A percentile compares a stretch with the other conserved stretches of the same genome.
Evolutionary conservation across 441 rosid genomes (phyloP).

Genomic region (Hura crepitans): DNA sequence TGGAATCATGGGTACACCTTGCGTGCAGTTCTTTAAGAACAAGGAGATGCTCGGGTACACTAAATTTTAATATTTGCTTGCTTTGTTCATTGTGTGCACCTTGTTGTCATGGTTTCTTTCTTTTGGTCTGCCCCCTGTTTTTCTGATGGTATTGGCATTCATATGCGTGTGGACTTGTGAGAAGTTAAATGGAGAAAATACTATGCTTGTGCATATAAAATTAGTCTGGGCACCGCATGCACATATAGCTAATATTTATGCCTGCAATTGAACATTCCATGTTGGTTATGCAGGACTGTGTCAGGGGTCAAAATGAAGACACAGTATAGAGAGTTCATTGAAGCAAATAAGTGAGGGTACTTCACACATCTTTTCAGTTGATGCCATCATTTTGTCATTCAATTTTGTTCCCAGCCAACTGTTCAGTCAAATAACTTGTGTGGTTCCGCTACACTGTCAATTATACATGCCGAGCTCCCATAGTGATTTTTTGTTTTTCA

Average conservation of each 20-base stretch:
- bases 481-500: slow-evolving; percentile 9
- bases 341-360: slow-evolving; percentile 60
- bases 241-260: not conserved
- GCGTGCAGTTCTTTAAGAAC: slow-evolving; percentile 91
- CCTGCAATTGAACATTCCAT: slow-evolving; percentile 6
- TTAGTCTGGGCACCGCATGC: not conserved
- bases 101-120: not conserved
- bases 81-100: not conserved
- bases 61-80: slow-evolving; percentile 10
- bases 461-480: slow-evolving; percentile 28
- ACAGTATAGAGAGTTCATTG: slow-evolving; percentile 85
- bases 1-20: slow-evolving; percentile 94
- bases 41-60: slow-evolving; percentile 84
- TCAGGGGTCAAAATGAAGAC: slow-evolving; percentile 95
- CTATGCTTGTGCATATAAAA: not conserved
- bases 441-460: slow-evolving; percentile 27
- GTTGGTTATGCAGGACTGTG: slow-evolving; percentile 50
- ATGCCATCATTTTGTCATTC: slow-evolving; percentile 39
- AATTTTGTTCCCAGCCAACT: slow-evolving; percentile 51
- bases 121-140: not conserved
- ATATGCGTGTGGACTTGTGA: not conserved
- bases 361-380: slow-evolving; percentile 24
- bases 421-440: slow-evolving; percentile 28
- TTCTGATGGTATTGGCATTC: not conserved
- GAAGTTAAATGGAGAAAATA: not conserved